These are phyloP conservation scores for Recurvomyces mirabilis DNA, from an alignment of 495 filamentous ascomycete species.

Conservation along the genomic window DNA sequence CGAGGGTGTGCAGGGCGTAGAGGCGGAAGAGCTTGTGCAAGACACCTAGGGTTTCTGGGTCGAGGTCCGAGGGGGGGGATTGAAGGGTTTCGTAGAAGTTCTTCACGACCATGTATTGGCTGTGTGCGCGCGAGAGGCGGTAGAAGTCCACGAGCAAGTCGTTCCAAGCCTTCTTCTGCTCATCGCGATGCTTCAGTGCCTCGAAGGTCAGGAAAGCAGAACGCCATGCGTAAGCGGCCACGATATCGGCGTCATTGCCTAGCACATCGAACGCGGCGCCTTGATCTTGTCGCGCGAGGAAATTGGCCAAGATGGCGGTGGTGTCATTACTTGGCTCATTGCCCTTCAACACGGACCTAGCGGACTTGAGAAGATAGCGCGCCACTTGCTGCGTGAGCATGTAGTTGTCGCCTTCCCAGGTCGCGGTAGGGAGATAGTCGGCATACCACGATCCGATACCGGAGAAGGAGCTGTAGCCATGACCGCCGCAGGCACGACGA, in stretches of 20 bases:
- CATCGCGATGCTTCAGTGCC: slow-evolving; percentile 57
- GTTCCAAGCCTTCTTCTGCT: slow-evolving; percentile 60
- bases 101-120: slow-evolving; percentile 58
- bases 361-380: slow-evolving; percentile 55
- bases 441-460: slow-evolving; percentile 55
- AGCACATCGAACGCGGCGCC: slow-evolving; percentile 59
- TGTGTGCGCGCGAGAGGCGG: slow-evolving; percentile 56
- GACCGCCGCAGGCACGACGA: slow-evolving; percentile 60
- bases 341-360: slow-evolving; percentile 49
- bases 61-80: slow-evolving; percentile 38
- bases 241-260: slow-evolving; percentile 49
- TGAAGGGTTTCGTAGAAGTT: slow-evolving; percentile 60
- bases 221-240: slow-evolving; percentile 60
- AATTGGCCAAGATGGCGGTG: slow-evolving; percentile 44
- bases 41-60: slow-evolving; percentile 39
- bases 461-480: slow-evolving; percentile 59
- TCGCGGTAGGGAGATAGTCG: slow-evolving; percentile 7
- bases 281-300: slow-evolving; percentile 50
- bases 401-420: slow-evolving; percentile 57
- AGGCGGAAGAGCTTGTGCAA: slow-evolving; percentile 56
- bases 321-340: slow-evolving; percentile 47
- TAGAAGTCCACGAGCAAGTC: slow-evolving; percentile 62
- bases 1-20: slow-evolving; percentile 52
- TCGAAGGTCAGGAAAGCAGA: slow-evolving; percentile 59
- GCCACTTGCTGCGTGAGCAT: slow-evolving; percentile 73